Conservation (phyloP, 257 asterid species). For the Craterostigma plantagineum region DNA sequence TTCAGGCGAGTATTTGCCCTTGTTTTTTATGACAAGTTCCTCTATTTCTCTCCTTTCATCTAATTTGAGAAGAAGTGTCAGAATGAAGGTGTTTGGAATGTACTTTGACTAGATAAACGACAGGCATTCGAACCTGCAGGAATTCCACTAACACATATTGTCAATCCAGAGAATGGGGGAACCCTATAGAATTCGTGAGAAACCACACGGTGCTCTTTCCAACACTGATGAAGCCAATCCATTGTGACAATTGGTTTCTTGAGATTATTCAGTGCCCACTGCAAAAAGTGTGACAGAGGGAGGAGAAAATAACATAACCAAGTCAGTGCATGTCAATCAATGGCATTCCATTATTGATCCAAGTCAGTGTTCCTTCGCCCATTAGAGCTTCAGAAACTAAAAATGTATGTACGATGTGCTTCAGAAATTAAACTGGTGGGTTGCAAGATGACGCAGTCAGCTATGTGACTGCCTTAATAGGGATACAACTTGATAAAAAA, state of each 20-base stretch:
- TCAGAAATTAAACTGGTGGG: too few species aligned
- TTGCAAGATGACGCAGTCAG: too few species aligned
- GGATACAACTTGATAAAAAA: too few species aligned
- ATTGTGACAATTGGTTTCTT: constrained; percentile 73
- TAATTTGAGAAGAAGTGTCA: constrained; percentile 7
- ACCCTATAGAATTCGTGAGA: constrained; percentile 77
- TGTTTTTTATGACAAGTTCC: constrained; percentile 57
- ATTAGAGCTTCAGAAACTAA: too few species aligned
- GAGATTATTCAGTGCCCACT: constrained; percentile 72
- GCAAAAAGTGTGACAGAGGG: constrained; percentile 12
- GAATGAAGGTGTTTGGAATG: not conserved
- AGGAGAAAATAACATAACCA: constrained; percentile 8
- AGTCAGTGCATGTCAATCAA: constrained; percentile 7
- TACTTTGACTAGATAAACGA: constrained; percentile 7
- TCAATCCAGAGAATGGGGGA: constrained; percentile 81
- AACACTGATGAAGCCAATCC: constrained; percentile 82
- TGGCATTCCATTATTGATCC: too few species aligned
- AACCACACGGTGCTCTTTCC: constrained; percentile 97
- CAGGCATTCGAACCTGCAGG: constrained; percentile 41
- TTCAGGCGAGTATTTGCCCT: constrained; percentile 85
- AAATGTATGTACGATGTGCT: too few species aligned
- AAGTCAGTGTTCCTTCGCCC: too few species aligned
- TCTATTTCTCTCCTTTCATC: constrained; percentile 77
- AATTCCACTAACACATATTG: constrained; percentile 66
- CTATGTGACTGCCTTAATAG: too few species aligned